Base-by-base conservation (phyloP, 257 asterid species). In the Avicennia marina region DNA sequence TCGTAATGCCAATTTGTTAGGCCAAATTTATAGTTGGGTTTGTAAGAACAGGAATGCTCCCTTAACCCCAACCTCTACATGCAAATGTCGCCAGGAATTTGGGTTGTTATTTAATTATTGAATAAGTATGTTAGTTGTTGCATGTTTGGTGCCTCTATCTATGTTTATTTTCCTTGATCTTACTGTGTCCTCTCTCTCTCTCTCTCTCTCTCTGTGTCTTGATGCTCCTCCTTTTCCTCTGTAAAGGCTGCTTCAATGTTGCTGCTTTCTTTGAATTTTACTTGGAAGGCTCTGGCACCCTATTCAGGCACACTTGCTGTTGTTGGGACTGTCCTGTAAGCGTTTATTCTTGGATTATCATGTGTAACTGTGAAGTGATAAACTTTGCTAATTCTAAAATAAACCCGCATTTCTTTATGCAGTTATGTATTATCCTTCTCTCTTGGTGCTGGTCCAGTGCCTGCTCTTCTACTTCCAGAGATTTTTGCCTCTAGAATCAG, bases 361-460 rank as follows among this genome's bases (percentile, higher is more conserved):
- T 7, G 6, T 89, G 95, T 86, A 81, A 49, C 36, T 47, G 11
- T 10, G 11, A 26, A 56, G 44, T 59, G 29, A 41, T 56, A 20
- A 39, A 7, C 18, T 6, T 36, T 53, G 12, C 4, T 20, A 13
- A 48, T 51, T 13, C 43, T 52, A 7, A 34, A 46, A 61, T 44
- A 15, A 47, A 36, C 27, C 24, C 42, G 26, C 42, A 1, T 49
- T 49, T 25, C 17, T 12, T 15, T n/a, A 49, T 60, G 24, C 91
- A 87, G 98, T 46, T 90, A 90, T 5, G 96, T 90, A 9, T 53
- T 87, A 43, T 87, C 96, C 56, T 90, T 90, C 70, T 85, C 98
- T 13, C 98, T 90, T 72, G 98, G 98, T 33, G 98, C 98, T 64
- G 98, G 98, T 59, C 98, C 98, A n/a, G 98, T 90, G 27, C 98